A percentile compares a stretch with the other conserved stretches of the same genome.
These are phyloP conservation scores for Torrubiella hemipterigena DNA, from an alignment of 2,329 filamentous ascomycete genomes.

Conservation along the genomic window DNA sequence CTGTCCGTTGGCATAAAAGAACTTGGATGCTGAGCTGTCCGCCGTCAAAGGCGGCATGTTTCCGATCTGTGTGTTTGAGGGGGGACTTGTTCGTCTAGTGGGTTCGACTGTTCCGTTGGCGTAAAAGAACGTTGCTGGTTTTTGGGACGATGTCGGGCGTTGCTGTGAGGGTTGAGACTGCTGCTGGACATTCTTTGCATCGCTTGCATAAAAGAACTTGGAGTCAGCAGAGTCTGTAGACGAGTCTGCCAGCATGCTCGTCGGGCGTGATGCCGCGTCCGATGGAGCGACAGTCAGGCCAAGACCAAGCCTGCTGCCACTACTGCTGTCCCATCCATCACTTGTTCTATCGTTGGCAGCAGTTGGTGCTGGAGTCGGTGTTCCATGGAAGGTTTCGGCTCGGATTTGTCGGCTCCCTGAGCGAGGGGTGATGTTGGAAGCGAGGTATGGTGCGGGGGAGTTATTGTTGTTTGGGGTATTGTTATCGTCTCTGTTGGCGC, in stretches of 20 bases:
- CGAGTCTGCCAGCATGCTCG: constrained; percentile 16
- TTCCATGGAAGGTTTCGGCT: constrained; percentile 56
- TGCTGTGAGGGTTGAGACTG: constrained; percentile 24
- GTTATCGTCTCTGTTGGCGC: constrained; percentile 31
- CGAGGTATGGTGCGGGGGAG: constrained; percentile 44
- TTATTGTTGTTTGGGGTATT: constrained; percentile 40
- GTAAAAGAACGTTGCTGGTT: constrained; percentile 42
- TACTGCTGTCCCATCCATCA: constrained; percentile 29
- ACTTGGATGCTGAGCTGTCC: constrained; percentile 43
- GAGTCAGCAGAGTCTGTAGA: constrained; percentile 28
- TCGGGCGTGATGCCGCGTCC: no score
- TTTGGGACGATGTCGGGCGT: constrained; percentile 28
- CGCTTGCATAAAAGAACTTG: constrained; percentile 90
- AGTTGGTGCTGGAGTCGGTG: constrained; percentile 39
- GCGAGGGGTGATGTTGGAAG: constrained; percentile 64
- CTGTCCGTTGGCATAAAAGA: constrained; percentile 63
- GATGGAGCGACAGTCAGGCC: constrained; percentile 17
- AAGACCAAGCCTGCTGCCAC: constrained; percentile 14
- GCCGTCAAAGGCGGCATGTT: constrained; percentile 23
- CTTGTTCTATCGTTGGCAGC: constrained; percentile 25
- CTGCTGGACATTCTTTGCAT: constrained; percentile 48
- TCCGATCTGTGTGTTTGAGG: constrained; percentile 14
- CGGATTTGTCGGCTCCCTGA: constrained; percentile 63
- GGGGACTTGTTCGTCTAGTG: constrained; percentile 17
- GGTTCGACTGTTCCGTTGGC: constrained; percentile 36